phyloP scores from a whole-genome alignment of 768 basidiomycete species.

The Termitomyces sp. region DNA sequence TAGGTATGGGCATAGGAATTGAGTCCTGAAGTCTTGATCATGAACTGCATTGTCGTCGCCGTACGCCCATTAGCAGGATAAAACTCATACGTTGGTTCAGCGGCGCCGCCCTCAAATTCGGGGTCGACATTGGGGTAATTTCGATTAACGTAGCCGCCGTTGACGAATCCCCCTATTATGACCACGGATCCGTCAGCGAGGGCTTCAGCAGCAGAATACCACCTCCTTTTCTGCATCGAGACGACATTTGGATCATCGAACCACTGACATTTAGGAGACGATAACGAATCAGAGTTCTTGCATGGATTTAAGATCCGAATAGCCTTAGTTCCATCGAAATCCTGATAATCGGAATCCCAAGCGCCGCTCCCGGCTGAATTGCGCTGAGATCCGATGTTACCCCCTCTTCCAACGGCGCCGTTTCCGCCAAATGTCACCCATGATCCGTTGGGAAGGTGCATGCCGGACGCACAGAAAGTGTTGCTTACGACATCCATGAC shows the following conservation, averaged over 20 bases:
- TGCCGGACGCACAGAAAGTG: slow-evolving; percentile 76
- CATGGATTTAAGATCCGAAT: slow-evolving; percentile 85
- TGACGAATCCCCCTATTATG: slow-evolving; percentile 77
- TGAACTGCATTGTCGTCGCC: slow-evolving; percentile 59
- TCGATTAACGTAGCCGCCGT: slow-evolving; percentile 74
- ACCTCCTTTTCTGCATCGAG: slow-evolving; percentile 62
- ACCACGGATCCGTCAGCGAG: slow-evolving; percentile 72
- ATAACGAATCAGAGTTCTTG: slow-evolving; percentile 38
- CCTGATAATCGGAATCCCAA: slow-evolving; percentile 64
- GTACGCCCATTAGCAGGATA: slow-evolving; percentile 55
- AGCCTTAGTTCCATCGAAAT: slow-evolving; percentile 75
- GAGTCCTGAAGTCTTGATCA: slow-evolving; percentile 70
- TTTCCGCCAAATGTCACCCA: slow-evolving; percentile 76
- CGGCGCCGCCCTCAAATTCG: slow-evolving; percentile 53
- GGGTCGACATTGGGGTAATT: slow-evolving; percentile 70
- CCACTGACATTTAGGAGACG: slow-evolving; percentile 56
- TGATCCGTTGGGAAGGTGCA: slow-evolving; percentile 78
- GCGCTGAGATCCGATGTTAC: slow-evolving; percentile 47
- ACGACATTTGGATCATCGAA: slow-evolving; percentile 61
- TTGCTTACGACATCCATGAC: slow-evolving; percentile 73
- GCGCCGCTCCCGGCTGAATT: slow-evolving; percentile 40
- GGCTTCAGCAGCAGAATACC: slow-evolving; percentile 75
- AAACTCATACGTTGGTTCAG: slow-evolving; percentile 82
- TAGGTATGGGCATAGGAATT: slow-evolving; percentile 74
- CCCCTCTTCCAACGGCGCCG: slow-evolving; percentile 62